These are phyloP conservation scores for Metschnikowia bowlesiae DNA, from an alignment of 805 yeast genomes.

Conservation along the genomic window DNA sequence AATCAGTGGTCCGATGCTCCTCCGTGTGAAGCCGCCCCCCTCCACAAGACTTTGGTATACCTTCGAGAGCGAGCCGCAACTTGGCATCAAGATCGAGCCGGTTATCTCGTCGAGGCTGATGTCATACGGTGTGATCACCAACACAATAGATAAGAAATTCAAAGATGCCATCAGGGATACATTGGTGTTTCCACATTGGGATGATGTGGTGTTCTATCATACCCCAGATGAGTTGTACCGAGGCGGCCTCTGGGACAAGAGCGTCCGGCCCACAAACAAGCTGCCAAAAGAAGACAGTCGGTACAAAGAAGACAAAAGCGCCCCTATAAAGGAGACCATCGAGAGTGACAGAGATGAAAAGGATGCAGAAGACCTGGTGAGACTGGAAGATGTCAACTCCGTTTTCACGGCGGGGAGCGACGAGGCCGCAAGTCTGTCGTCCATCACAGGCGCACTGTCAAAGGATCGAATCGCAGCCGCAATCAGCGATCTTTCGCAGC, in stretches of 20 bases:
- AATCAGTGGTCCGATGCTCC: slow-evolving; percentile 67
- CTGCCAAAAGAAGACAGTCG: neutral
- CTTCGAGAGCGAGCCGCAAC: slow-evolving; percentile 71
- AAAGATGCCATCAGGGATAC: slow-evolving; percentile 76
- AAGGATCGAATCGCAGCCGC: slow-evolving; percentile 10
- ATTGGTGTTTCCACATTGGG: slow-evolving; percentile 83
- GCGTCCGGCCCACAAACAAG: neutral
- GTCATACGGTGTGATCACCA: slow-evolving; percentile 73
- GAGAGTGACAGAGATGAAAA: neutral
- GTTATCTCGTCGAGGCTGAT: slow-evolving; percentile 82
- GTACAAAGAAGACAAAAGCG: neutral
- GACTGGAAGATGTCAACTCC: neutral
- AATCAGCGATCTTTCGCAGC: slow-evolving; percentile 12
- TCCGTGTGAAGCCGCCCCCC: slow-evolving; percentile 84
- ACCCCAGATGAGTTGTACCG: slow-evolving; percentile 69
- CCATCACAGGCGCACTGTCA: neutral
- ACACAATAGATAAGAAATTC: slow-evolving; percentile 70
- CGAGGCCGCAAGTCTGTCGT: neutral
- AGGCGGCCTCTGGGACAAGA: slow-evolving; percentile 88
- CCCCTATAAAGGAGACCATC: neutral
- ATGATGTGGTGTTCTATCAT: slow-evolving; percentile 70
- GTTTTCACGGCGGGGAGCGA: neutral
- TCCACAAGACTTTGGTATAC: slow-evolving; percentile 88
- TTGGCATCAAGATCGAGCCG: slow-evolving; percentile 80
- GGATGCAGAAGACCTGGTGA: neutral